phyloP scores from a whole-genome alignment of 495 filamentous ascomycete species.

The Staphylotrichum longicolle region DNA sequence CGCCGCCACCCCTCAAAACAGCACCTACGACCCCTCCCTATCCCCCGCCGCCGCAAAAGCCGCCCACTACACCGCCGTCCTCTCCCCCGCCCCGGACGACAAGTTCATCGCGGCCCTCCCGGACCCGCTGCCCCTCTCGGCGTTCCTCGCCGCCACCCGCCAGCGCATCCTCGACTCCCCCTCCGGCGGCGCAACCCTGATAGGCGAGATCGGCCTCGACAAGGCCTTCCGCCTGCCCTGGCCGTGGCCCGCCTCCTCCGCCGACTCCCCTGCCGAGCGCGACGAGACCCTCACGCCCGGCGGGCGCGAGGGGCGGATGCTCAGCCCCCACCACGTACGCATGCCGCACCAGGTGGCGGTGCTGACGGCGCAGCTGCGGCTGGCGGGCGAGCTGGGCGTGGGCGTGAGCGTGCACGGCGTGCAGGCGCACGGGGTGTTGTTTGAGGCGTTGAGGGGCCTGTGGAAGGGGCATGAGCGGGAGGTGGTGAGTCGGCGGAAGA shows the following conservation, averaged over 20 bases:
- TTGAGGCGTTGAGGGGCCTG: conserved; percentile 67
- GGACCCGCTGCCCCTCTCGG: conserved; percentile 64
- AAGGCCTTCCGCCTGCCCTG: conserved; percentile 78
- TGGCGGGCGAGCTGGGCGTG: conserved; percentile 78
- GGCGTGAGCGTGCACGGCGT: conserved; percentile 90
- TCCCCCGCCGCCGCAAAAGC: conserved; percentile 46
- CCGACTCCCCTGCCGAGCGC: conserved; percentile 18
- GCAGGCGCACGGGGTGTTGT: conserved; percentile 79
- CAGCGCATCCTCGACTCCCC: conserved; percentile 50
- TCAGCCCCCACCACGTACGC: conserved; percentile 73
- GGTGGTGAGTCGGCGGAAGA: conserved; percentile 62
- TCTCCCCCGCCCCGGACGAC: conserved; percentile 51
- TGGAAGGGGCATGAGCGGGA: conserved; percentile 83
- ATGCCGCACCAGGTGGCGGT: conserved; percentile 75
- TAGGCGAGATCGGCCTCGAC: conserved; percentile 90
- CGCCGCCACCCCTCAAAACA: conserved; percentile 24
- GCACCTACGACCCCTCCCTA: conserved; percentile 38
- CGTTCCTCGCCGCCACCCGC: conserved; percentile 63
- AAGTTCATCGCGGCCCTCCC: conserved; percentile 68
- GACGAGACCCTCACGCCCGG: conserved; percentile 67
- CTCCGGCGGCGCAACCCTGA: conserved; percentile 62
- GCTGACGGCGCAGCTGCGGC: conserved; percentile 74
- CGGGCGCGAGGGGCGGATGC: conserved; percentile 70
- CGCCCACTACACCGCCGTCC: conserved; percentile 68
- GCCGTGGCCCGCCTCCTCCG: conserved; percentile 45